These are phyloP conservation scores for Venturia aucupariae DNA, from an alignment of 2,329 filamentous ascomycete species.

Conservation along the genomic window DNA sequence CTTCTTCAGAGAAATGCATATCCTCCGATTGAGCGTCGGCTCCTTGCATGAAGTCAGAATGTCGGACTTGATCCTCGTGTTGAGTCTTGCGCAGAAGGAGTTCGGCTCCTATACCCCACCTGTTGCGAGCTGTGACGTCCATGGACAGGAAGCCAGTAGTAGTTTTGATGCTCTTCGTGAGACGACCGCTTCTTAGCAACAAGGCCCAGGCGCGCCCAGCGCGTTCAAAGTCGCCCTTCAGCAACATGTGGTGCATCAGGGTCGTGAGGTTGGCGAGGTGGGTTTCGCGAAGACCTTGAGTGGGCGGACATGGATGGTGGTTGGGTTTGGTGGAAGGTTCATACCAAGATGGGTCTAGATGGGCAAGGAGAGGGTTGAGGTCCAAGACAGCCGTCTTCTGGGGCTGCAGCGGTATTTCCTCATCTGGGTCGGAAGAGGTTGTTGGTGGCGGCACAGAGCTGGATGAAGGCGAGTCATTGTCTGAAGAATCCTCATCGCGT, in stretches of 20 bases:
- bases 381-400: conserved; percentile 18
- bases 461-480: background rate
- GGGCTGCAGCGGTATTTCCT: conserved; percentile 30
- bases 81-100: conserved; percentile 53
- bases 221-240: conserved; percentile 58
- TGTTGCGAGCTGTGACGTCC: conserved; percentile 58
- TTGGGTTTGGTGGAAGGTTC: conserved; percentile 15
- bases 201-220: conserved; percentile 69
- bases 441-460: too few relatives aligned
- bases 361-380: conserved; percentile 34
- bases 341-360: conserved; percentile 16
- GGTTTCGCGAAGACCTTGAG: conserved; percentile 34
- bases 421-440: conserved; percentile 19
- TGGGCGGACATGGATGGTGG: too few relatives aligned
- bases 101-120: conserved; percentile 81
- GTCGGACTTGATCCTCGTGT: conserved; percentile 19
- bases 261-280: conserved; percentile 61
- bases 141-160: conserved; percentile 44
- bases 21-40: background rate
- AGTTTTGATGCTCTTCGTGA: conserved; percentile 30
- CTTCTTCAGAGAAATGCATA: conserved; percentile 28
- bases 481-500: background rate
- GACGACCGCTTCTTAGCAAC: conserved; percentile 43
- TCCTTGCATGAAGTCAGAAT: conserved; percentile 19
- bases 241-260: conserved; percentile 63